Evolutionary conservation across 2,329 filamentous ascomycete species (phyloP).

Genomic region (Botrytis galanthina): DNA sequence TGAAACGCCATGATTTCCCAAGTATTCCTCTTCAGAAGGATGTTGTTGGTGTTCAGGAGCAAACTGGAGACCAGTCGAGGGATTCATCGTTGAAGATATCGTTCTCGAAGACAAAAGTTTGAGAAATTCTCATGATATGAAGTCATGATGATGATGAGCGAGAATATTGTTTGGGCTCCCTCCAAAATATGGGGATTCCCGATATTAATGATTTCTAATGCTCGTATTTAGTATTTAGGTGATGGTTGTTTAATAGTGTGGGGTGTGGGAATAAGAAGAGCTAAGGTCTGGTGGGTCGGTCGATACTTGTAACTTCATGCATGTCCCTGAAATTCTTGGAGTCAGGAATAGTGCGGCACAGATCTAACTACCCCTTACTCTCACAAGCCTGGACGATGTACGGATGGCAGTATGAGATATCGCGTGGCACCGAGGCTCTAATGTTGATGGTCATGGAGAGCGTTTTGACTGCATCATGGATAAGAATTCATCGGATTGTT

Average conservation of each 20-base stretch:
- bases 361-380: no score
- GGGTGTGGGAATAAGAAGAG: constrained; percentile 7
- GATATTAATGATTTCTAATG: not conserved
- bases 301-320: not conserved
- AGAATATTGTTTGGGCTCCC: not conserved
- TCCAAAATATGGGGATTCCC: not conserved
- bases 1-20: not conserved
- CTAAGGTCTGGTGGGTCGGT: no score
- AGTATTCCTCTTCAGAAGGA: not conserved
- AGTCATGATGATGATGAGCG: not conserved
- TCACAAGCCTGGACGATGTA: not conserved
- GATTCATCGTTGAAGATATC: not conserved
- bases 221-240: not conserved
- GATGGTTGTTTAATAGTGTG: not conserved
- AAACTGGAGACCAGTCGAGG: not conserved
- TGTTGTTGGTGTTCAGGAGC: not conserved
- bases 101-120: not conserved
- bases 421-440: not conserved
- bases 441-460: not conserved
- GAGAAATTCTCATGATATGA: not conserved
- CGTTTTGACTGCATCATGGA: not conserved
- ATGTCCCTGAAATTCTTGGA: not conserved
- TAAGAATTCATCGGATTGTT: no score
- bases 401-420: not conserved
- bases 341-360: no score